phyloP scores from a whole-genome alignment of 1,284 basidiomycete species.

The Leccinum ponderosum region DNA sequence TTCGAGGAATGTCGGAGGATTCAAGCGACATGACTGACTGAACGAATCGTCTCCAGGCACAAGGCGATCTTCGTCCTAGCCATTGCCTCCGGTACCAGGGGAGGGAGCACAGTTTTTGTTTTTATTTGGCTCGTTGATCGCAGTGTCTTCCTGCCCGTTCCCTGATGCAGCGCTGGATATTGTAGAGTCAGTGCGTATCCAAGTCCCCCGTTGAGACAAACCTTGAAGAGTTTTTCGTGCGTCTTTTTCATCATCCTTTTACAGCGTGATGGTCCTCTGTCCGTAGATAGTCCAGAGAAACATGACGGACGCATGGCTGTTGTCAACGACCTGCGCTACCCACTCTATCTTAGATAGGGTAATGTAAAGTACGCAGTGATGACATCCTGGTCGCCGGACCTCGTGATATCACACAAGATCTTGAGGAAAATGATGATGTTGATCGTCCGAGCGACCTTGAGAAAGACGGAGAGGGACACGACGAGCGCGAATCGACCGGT shows the following conservation, averaged over 20 bases:
- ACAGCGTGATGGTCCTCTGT: neutral
- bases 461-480: slow-evolving; percentile 23
- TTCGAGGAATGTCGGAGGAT: no score
- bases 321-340: slow-evolving; percentile 30
- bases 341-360: slow-evolving; percentile 37
- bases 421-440: slow-evolving; percentile 27
- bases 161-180: neutral
- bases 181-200: neutral
- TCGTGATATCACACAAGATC: slow-evolving; percentile 16
- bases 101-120: neutral
- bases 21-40: no score
- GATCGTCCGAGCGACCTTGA: slow-evolving; percentile 25
- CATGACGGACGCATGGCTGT: slow-evolving; percentile 24
- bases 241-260: neutral
- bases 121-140: neutral
- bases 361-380: slow-evolving; percentile 18
- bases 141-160: neutral
- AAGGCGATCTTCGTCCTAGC: neutral
- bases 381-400: slow-evolving; percentile 9
- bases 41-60: no score
- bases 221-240: neutral
- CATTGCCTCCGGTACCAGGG: neutral
- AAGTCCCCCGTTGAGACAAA: neutral
- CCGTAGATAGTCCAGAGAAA: slow-evolving; percentile 21
- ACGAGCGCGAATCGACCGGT: slow-evolving; percentile 15